Base-by-base conservation (phyloP, 148 eudicot species). In the Nyssa sinensis region DNA sequence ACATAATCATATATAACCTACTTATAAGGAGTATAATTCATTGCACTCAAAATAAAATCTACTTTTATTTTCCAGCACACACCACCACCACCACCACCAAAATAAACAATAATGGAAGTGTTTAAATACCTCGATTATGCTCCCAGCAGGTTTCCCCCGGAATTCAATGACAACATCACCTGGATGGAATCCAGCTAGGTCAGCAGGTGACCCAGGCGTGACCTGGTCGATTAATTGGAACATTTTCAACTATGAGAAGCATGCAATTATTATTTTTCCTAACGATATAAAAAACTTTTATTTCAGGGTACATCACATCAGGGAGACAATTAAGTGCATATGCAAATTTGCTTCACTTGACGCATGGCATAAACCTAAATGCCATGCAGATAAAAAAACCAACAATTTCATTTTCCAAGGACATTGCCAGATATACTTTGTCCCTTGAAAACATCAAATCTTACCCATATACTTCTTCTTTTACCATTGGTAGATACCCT, bases 141-240 rank as follows among this genome's bases (percentile, higher is more conserved):
- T 73, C 67, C 64, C 61, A 73, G 63, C 76, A 34, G 76, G 76
- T 39, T 29, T 63, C 27, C 76, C 69, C 57, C 63, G 69, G 49
- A 73, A 62, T 63, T 62, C 76, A 21, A 63, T 35, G 14, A 73
- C 76, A 23, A 63, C 76, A 44, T 73, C 76, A 19, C 76, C 76
- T 29, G 76, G 69, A 47, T 37, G 69, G 24, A 73, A 73, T 29
- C 76, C 76, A 73, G 76, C 67, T 31, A 58, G 59, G 4, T 73
- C 75, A 73, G 68, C 75, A 29, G 75, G 75, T 58, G 75, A 73
- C 29, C 61, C 69, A 19, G 76, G 69, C 34, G 35, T 64, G 11
- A 73, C 69, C 76, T 73, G 58, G 35, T 61, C 11, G 59, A 41
- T 29, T 33, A 7, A 4, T 33, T 31, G 17, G 28, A 27, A 75